Evolutionary conservation across 1,139 yeast species (phyloP), one percentile per base, ranked within the genome.

Genomic region (Lodderomyces oxycetoniae): DNA sequence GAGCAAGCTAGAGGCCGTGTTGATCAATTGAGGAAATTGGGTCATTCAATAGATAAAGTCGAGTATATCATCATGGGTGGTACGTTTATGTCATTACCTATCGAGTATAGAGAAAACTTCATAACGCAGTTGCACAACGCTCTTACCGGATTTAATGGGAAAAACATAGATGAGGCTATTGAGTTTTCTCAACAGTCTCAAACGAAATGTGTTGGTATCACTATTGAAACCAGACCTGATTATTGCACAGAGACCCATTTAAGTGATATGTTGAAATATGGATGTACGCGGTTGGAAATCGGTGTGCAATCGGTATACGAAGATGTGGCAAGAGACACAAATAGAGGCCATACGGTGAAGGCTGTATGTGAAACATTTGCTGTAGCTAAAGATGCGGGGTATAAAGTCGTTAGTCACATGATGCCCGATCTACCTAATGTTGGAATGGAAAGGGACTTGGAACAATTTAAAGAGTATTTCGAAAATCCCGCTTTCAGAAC

Each of bases 1-100:
- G 98, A 93, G 59, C 99, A 91, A 59, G 97, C 98, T 2, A 73
- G 98, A 56, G 99, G 99, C 30, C 78, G 99, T 57, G 82, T 91
- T 30, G 99, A 91, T 52, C 99, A 91, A 64, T 71, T 91, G 45
- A 76, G 96, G 47, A 96, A 84, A 58, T 70, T 91, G 44, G 99
- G 99, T 12, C 99, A 91, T 55, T 82, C 95, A 2, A 91, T 91
- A 35, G 98, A 91, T 56, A 91, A 91, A 58, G 98, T 91, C 10
- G 99, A 91, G 58, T 91, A 91, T 56, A 91, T 91, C 45, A 82
- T 91, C 46, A 91, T 91, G 99, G 99, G 99, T 36, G 99, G 99
- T 43, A 91, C 99, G 0, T 91, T 91, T 55, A 91, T 91, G 99
- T 84, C 95, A 5, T 68, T 91, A 41, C 94, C 96, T 8, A 74